Conservation (phyloP, 2,329 filamentous ascomycete genomes). For the Pseudogymnoascus sp. region DNA sequence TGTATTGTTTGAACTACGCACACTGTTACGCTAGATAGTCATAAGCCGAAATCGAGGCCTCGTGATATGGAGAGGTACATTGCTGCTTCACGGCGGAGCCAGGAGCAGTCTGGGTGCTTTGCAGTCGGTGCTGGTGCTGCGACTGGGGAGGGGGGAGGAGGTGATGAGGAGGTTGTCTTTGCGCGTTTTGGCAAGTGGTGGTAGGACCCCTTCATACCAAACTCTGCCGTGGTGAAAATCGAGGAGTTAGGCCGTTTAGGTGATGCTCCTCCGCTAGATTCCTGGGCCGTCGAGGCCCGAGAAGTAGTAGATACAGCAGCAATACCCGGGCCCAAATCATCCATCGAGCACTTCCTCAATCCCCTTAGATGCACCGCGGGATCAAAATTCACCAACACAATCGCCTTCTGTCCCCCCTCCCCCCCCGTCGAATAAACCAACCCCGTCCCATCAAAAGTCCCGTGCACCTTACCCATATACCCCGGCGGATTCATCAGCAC, state of each 20-base stretch:
- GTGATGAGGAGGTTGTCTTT: not conserved
- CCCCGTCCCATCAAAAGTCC: slow-evolving; percentile 41
- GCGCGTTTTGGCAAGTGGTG: not conserved
- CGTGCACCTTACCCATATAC: slow-evolving; percentile 33
- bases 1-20: not conserved
- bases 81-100: not conserved
- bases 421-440: slow-evolving; percentile 39
- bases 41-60: not conserved
- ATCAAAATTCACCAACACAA: slow-evolving; percentile 41
- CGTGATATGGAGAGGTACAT: not conserved
- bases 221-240: not conserved
- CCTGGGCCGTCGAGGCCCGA: not conserved
- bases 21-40: not conserved
- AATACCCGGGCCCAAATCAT: not conserved
- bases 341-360: slow-evolving; percentile 21
- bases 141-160: not conserved
- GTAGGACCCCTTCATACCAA: not conserved
- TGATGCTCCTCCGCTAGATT: not conserved
- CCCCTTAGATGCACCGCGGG: slow-evolving; percentile 32
- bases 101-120: not conserved
- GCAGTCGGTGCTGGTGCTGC: not conserved
- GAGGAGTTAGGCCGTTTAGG: not conserved
- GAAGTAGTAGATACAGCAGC: not conserved
- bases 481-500: slow-evolving; percentile 35
- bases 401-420: slow-evolving; percentile 22